Evolutionary conservation across 2,329 filamentous ascomycete genomes (phyloP), one percentile per base, ranked within the genome.

Genomic region (Cercospora nicotianae): DNA sequence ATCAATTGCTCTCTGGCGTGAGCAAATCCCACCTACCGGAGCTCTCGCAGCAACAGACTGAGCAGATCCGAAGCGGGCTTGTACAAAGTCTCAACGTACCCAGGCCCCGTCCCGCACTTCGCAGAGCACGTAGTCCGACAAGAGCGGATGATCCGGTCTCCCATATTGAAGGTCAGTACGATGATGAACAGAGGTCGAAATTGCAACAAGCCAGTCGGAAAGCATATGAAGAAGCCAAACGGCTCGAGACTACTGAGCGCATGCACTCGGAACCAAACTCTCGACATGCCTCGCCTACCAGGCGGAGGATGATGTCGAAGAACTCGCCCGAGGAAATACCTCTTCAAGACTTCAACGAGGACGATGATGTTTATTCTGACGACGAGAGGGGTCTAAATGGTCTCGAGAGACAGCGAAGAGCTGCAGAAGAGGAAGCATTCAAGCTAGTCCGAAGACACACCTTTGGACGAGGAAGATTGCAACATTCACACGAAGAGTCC

Each of bases 361-460:
- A 79, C 28, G 69, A 72, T 13, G 70, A 72, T 45, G 66, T 66
- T 12, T 67, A 71, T 26, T 72, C 67, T 1, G 69, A 70, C 60
- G 67, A 70, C 26, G 66, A 65, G 9, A 65, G 39, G n/a, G 33
- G 60, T n/a, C 65, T 69, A n/a, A 66, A 67, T n/a, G 64, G 67
- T 18, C 64, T 63, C 20, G 67, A 72, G 42, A 63, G 66, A 60
- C 51, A 69, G 69, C 53, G 68, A 53, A 79, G 69, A 76, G 70
- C 45, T 68, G 79, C 73, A 18, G 67, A 70, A n/a, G 65, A 67
- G 13, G 83, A 84, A 69, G 84, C 84, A 28, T 79, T 80, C 64
- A 81, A 79, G 61, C 73, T 83, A 5, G 81, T 83, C 8, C 76
- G 79, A 62, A 76, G 76, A 30, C 80, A 83, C 64, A 82, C 81